Base-by-base conservation (phyloP, 2,329 filamentous ascomycete species). In the Cercospora sojina region DNA sequence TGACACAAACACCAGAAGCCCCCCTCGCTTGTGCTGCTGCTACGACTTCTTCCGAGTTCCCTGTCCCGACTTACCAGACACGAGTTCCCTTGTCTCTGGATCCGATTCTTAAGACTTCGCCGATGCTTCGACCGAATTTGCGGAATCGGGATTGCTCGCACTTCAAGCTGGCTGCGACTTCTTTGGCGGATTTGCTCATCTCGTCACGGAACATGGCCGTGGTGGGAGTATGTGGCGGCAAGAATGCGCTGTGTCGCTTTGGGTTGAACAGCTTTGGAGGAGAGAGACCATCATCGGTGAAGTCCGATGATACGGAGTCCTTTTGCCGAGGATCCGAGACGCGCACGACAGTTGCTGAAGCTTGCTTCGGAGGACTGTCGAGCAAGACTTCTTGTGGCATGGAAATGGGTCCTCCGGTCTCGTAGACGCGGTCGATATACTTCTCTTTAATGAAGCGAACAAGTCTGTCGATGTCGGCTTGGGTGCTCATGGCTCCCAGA, bases 401-500 rank as follows among this genome's bases (percentile, higher is more conserved):
- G 4, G 59, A 51, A 20, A 68, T 71, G 2, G 63, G 69, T n/a
- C 64, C 67, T 6, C 65, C 65, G 0, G 27, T 38, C 10, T 29
- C 20, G 35, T 66, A 68, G 1, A 53, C 66, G 0, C 67, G 61
- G 56, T 75, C 70, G 55, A 74, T 43, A 23, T 73, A 74, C 1
- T 55, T 70, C 16, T 70, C 69, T 6, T 68, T 49, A 16, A 74
- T 55, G 64, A 75, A 75, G 8, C 57, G n/a, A 8, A 94, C 70
- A 61, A 97, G 91, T 8, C 79, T 81, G 32, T 89, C 83, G 13
- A 97, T 86, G 75, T 98, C 94, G 5, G 83, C 81, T 25, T 87
- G 75, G 20, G 87, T 93, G 74, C 91, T 96, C 91, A 96, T 96
- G 0, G 93, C 91, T 3, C 93, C 94, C 0, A 97, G 78, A 73